phyloP scores from a whole-genome alignment of 805 yeast genomes.

The Candida anglica region DNA sequence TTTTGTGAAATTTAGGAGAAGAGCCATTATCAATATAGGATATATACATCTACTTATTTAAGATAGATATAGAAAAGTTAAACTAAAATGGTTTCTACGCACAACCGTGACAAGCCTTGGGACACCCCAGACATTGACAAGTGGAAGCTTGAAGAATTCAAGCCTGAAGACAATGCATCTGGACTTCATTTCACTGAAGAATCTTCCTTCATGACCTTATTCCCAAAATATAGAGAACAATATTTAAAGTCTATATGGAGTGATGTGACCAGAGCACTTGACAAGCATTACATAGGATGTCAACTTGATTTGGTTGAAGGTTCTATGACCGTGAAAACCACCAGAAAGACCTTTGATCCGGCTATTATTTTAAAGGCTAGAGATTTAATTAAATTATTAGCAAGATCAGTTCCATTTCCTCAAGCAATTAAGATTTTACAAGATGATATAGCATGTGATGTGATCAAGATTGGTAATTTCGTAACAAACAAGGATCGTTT shows the following conservation, averaged over 20 bases:
- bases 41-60: too few species aligned
- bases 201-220: conserved; percentile 88
- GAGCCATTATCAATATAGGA: too few species aligned
- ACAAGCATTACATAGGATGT: conserved; percentile 73
- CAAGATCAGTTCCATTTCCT: conserved; percentile 95
- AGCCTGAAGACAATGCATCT: conserved; percentile 80
- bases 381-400: conserved; percentile 87
- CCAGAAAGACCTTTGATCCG: conserved; percentile 94
- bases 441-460: conserved; percentile 94
- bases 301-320: conserved; percentile 91
- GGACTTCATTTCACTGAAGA: conserved; percentile 94
- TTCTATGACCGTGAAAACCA: conserved; percentile 94
- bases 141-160: conserved; percentile 87
- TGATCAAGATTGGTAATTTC: conserved; percentile 87
- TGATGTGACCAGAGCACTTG: conserved; percentile 80
- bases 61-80: too few species aligned
- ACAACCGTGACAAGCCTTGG: conserved; percentile 96
- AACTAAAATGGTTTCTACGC: conserved; percentile 76
- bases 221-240: conserved; percentile 94
- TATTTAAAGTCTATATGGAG: conserved; percentile 90
- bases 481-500: conserved; percentile 91
- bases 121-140: conserved; percentile 93
- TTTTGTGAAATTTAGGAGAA: too few species aligned
- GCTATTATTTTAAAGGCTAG: conserved; percentile 91
- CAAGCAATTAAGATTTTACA: conserved; percentile 90